Percentiles rank a stretch among this genome's conserved stretches.
Conservation (phyloP, 768 basidiomycete species). For the Calocybe indica region DNA sequence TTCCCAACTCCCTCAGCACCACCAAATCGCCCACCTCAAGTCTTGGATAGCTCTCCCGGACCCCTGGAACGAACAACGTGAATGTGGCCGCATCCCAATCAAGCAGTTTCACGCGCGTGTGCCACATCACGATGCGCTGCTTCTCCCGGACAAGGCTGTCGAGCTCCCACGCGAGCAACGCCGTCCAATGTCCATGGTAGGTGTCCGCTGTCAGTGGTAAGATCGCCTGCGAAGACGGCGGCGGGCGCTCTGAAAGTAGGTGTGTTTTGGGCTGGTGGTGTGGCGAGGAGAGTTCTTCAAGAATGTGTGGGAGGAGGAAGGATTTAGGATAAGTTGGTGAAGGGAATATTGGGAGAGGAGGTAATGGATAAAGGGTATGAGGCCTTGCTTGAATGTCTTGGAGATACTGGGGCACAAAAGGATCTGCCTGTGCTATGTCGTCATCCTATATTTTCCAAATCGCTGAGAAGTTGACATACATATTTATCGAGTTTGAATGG, state of each 20-base stretch:
- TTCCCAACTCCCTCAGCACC: slow-evolving; percentile 33
- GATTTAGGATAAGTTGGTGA: slow-evolving; percentile 31
- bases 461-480: slow-evolving; percentile 17
- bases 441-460: not conserved
- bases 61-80: slow-evolving; percentile 29
- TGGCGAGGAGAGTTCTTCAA: slow-evolving; percentile 21
- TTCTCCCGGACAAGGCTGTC: slow-evolving; percentile 33
- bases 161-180: slow-evolving; percentile 40
- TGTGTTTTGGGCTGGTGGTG: slow-evolving; percentile 21
- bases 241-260: slow-evolving; percentile 18
- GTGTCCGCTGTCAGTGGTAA: slow-evolving; percentile 15
- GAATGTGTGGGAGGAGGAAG: slow-evolving; percentile 32
- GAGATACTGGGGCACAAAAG: slow-evolving; percentile 43
- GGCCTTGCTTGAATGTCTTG: slow-evolving; percentile 41
- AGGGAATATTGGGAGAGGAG: slow-evolving; percentile 38
- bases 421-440: slow-evolving; percentile 31
- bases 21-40: slow-evolving; percentile 40
- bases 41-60: slow-evolving; percentile 32
- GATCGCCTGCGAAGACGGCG: not conserved
- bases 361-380: slow-evolving; percentile 34
- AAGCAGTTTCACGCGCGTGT: slow-evolving; percentile 25
- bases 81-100: slow-evolving; percentile 34
- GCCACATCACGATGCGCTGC: slow-evolving; percentile 40
- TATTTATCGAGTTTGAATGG: slow-evolving; percentile 35
- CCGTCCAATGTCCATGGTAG: slow-evolving; percentile 36